Evolutionary conservation across 1,139 yeast species (phyloP), one percentile per base, ranked within the genome.

Genomic region (Hyphopichia buzzinii): DNA sequence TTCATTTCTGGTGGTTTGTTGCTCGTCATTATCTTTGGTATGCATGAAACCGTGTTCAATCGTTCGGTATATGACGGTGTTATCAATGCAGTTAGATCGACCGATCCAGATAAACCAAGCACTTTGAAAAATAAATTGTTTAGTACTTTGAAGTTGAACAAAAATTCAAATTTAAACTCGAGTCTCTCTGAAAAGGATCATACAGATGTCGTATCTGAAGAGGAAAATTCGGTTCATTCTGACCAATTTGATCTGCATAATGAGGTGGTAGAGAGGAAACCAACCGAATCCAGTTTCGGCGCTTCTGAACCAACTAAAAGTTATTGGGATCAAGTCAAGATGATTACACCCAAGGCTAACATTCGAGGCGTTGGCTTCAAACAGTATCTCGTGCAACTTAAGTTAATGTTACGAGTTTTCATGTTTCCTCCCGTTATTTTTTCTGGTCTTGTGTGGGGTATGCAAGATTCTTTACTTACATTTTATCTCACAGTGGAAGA

Each of bases 401-500:
- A 40, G 2, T 45, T 57, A 38, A 56, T 62, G 34, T 39, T 60
- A 31, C 54, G 53, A 25, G 67, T 67, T 31, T 48, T 65, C 26
- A 43, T 55, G 37, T 65, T 61, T 39, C 70, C 71, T 1, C 64
- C 68, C 1, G 64, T 63, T 12, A 41, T 65, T 4, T 62, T 52
- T 35, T 53, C 66, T 2, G 71, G 72, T 6, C 38, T 62, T 3
- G 56, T 63, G 10, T 64, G 70, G 66, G 72, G 72, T 8, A 50
- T 62, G 33, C 72, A 65, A 42, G 64, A 62, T 41, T 64, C 69
- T 2, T 54, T 66, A 30, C 51, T 67, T 30, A 57, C 69, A 1
- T 67, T 67, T 38, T 67, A 66, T 44, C 48, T 67, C 30, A 67
- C 73, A 0, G 64, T 67, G 1, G 64, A 65, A 39, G 72, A 65